Percentiles rank a stretch among this genome's conserved stretches.
Conservation (phyloP, 2,329 filamentous ascomycete genomes). For the Ceratocystis eucalypticola region DNA sequence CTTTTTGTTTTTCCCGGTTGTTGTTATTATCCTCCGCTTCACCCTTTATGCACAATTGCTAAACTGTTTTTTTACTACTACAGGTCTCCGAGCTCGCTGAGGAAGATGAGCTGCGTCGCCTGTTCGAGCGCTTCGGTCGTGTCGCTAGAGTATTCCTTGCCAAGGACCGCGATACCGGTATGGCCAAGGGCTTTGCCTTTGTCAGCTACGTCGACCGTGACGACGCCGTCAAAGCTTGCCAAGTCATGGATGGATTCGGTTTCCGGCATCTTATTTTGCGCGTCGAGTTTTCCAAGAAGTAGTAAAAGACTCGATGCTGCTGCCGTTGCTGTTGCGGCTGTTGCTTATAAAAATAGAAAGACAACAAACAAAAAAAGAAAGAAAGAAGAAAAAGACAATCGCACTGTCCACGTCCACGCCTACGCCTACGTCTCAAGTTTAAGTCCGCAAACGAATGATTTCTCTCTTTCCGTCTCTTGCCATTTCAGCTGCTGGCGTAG, state of each 20-base stretch:
- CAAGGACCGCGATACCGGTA: constrained; percentile 89
- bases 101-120: constrained; percentile 85
- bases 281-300: constrained; percentile 72
- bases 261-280: constrained; percentile 78
- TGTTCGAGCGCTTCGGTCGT: constrained; percentile 95
- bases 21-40: background rate
- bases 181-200: constrained; percentile 97
- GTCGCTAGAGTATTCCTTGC: constrained; percentile 96
- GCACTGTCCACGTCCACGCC: background rate
- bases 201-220: constrained; percentile 86
- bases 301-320: background rate
- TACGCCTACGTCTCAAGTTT: too few species aligned
- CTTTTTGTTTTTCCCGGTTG: background rate
- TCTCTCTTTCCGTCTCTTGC: background rate
- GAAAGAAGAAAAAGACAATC: background rate
- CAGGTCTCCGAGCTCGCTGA: constrained; percentile 95
- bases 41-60: background rate
- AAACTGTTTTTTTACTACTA: constrained; percentile 14
- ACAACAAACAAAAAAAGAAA: constrained; percentile 1
- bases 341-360: constrained; percentile 1
- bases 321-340: background rate
- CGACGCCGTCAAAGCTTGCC: constrained; percentile 84
- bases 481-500: constrained; percentile 1
- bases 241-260: constrained; percentile 94
- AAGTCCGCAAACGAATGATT: too few species aligned